Conservation (phyloP, 495 filamentous ascomycete species). For the Penicillium soppii region DNA sequence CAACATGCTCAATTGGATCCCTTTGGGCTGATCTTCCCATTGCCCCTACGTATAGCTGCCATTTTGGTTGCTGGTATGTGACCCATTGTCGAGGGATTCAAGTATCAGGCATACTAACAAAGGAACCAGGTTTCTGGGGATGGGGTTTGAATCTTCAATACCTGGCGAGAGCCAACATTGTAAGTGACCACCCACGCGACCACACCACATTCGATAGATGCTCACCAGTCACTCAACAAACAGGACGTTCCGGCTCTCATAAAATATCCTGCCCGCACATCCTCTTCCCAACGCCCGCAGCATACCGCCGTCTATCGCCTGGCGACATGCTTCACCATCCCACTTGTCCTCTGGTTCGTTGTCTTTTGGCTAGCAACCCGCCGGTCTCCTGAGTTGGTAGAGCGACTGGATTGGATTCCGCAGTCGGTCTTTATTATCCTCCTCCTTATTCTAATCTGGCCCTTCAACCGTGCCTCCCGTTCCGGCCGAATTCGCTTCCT, state of each 20-base stretch:
- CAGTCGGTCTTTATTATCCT: constrained; percentile 74
- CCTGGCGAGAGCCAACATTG: constrained; percentile 69
- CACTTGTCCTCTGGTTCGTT: constrained; percentile 66
- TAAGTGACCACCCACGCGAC: constrained; percentile 32
- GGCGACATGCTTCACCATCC: constrained; percentile 68
- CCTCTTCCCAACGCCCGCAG: constrained; percentile 64
- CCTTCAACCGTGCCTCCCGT: constrained; percentile 66
- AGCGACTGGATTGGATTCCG: constrained; percentile 75
- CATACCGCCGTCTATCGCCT: constrained; percentile 81
- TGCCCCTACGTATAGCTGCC: constrained; percentile 79
- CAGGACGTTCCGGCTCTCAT: constrained; percentile 79
- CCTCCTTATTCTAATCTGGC: constrained; percentile 66
- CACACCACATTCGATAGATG: background rate
- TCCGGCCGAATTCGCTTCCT: constrained; percentile 76
- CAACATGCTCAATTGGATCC: constrained; percentile 79
- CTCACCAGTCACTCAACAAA: constrained; percentile 1
- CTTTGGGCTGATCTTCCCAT: constrained; percentile 80
- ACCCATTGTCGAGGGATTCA: background rate
- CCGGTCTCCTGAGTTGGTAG: constrained; percentile 63
- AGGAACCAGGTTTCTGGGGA: constrained; percentile 73
- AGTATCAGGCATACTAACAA: background rate
- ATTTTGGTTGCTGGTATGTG: constrained; percentile 73
- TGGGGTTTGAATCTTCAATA: constrained; percentile 88
- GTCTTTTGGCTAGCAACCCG: constrained; percentile 81
- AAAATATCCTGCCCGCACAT: constrained; percentile 69